phyloP scores from a whole-genome alignment of 2,329 filamentous ascomycete genomes.

The Intubia oerlemansii region DNA sequence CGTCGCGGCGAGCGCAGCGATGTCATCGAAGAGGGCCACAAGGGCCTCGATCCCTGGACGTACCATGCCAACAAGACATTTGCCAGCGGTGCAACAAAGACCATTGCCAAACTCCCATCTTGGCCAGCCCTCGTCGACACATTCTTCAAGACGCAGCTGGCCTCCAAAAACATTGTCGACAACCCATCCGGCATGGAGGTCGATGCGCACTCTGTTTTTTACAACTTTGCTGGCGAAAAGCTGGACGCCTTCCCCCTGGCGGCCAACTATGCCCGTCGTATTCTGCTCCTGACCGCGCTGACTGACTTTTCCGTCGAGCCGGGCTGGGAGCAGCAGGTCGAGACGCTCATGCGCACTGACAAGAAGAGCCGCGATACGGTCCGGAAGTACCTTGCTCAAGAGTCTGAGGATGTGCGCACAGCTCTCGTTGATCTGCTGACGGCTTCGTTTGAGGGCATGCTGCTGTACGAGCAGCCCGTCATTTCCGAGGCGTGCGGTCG shows the following conservation, averaged over 20 bases:
- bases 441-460: slow-evolving; percentile 35
- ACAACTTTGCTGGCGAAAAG: slow-evolving; percentile 24
- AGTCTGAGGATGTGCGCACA: not conserved
- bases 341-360: slow-evolving; percentile 50
- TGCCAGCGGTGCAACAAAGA: too few species aligned
- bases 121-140: slow-evolving; percentile 27
- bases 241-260: slow-evolving; percentile 43
- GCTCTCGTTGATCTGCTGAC: slow-evolving; percentile 24
- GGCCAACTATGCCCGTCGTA: slow-evolving; percentile 41
- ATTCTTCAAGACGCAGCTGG: slow-evolving; percentile 23
- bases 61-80: slow-evolving; percentile 22
- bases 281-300: slow-evolving; percentile 28
- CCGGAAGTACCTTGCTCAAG: slow-evolving; percentile 25
- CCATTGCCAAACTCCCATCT: slow-evolving; percentile 20
- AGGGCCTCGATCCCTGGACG: slow-evolving; percentile 55
- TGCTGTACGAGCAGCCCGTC: slow-evolving; percentile 19
- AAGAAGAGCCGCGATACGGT: slow-evolving; percentile 39
- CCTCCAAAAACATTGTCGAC: not conserved
- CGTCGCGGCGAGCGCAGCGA: slow-evolving; percentile 51
- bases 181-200: slow-evolving; percentile 16
- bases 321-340: slow-evolving; percentile 69
- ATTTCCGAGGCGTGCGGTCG: slow-evolving; percentile 26
- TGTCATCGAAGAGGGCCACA: slow-evolving; percentile 72
- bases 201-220: slow-evolving; percentile 17
- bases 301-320: slow-evolving; percentile 38